Evolutionary conservation across 2,329 filamentous ascomycete species (phyloP).

Genomic region (Botryosphaeria agaves): DNA sequence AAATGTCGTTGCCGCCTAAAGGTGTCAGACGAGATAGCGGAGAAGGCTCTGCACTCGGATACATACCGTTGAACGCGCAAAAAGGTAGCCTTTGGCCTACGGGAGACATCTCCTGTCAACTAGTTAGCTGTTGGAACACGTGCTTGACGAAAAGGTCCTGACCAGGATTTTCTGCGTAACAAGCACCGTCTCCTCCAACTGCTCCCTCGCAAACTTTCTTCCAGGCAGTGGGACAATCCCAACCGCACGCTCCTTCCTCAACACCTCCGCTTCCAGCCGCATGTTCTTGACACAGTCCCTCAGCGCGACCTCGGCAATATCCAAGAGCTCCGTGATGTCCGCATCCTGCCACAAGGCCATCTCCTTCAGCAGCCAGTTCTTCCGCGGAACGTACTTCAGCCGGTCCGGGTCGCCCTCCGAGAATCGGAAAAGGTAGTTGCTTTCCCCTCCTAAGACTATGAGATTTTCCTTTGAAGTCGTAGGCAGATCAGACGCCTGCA

Average conservation of each 20-base stretch:
- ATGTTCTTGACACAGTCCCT: slow-evolving; percentile 66
- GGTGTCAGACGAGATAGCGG: background rate
- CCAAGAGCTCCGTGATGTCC: slow-evolving; percentile 65
- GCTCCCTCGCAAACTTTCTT: slow-evolving; percentile 48
- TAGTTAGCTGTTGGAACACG: background rate
- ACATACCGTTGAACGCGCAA: slow-evolving; percentile 77
- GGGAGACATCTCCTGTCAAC: slow-evolving; percentile 53
- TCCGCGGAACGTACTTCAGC: slow-evolving; percentile 45
- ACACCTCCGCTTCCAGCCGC: slow-evolving; percentile 58
- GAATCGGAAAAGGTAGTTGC: slow-evolving; percentile 86
- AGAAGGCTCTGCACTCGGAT: background rate
- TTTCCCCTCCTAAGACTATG: slow-evolving; percentile 87
- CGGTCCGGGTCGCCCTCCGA: slow-evolving; percentile 45
- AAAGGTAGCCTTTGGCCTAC: slow-evolving; percentile 62
- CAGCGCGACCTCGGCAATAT: slow-evolving; percentile 74
- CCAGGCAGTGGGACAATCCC: slow-evolving; percentile 26
- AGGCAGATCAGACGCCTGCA: slow-evolving; percentile 47
- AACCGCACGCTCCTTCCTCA: slow-evolving; percentile 66
- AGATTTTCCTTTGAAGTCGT: slow-evolving; percentile 56
- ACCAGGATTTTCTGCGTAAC: slow-evolving; percentile 77
- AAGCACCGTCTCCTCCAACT: slow-evolving; percentile 86
- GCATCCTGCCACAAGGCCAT: slow-evolving; percentile 62
- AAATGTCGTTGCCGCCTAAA: slow-evolving; percentile 74
- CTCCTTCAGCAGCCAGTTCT: slow-evolving; percentile 58
- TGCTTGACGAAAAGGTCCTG: slow-evolving; percentile 6